Evolutionary conservation across 163 green algal species (phyloP).

Genomic region (Chloromonas sp.): DNA sequence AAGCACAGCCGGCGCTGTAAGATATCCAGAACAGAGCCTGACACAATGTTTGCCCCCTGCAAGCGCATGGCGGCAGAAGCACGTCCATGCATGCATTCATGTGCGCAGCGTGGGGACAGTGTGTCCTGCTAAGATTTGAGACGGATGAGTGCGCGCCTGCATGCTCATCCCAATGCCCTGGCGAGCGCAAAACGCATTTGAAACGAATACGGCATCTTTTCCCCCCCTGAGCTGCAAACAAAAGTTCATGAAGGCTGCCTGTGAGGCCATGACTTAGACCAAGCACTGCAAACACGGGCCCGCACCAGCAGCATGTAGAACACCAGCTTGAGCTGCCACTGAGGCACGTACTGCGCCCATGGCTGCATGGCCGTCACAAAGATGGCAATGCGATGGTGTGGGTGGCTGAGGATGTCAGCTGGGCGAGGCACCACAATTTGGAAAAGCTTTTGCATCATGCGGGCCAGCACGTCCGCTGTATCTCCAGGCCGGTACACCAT

Average conservation of each 20-base stretch:
- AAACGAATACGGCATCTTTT: too few species aligned
- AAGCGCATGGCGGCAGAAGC: not conserved
- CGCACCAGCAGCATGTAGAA: conserved; percentile 14
- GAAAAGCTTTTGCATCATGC: not conserved
- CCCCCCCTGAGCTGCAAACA: too few species aligned
- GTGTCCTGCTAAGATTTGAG: too few species aligned
- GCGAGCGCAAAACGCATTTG: too few species aligned
- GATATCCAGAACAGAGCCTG: not conserved
- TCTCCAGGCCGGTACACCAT: conserved; percentile 5
- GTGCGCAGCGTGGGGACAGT: too few species aligned
- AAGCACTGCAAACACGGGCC: not conserved
- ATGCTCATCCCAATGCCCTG: too few species aligned
- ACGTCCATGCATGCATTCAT: too few species aligned
- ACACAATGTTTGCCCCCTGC: conserved; percentile 4
- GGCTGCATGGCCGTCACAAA: conserved; percentile 16
- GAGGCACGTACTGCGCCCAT: not conserved
- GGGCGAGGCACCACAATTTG: not conserved
- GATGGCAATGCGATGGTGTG: conserved; percentile 8
- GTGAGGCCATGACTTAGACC: too few species aligned
- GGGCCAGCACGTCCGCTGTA: not conserved
- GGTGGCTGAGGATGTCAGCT: conserved; percentile 10
- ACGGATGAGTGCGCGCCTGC: too few species aligned
- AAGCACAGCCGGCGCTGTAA: conserved; percentile 18
- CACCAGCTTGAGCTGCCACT: conserved; percentile 15
- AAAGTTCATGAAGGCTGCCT: too few species aligned